Conservation (phyloP, 2,329 filamentous ascomycete species). For the Colletotrichum eleusines region DNA sequence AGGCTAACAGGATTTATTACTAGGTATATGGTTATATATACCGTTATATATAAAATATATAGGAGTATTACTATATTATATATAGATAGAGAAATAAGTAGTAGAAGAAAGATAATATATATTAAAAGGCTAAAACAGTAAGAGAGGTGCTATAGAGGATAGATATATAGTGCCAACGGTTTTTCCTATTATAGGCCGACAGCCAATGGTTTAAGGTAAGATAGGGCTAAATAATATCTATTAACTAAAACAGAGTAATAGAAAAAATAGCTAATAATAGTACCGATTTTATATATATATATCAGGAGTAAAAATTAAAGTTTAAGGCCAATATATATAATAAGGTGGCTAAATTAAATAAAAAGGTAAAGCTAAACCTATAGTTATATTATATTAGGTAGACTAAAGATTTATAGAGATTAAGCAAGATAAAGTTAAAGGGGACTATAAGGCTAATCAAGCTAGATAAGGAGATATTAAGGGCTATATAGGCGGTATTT, state of each 20-base stretch:
- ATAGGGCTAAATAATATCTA: background rate
- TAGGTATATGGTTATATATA: too few species aligned
- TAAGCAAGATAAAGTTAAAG: too few species aligned
- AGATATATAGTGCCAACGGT: background rate
- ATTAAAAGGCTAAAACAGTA: background rate
- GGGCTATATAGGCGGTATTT: too few species aligned
- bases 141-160: background rate
- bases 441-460: too few species aligned
- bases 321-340: too few species aligned
- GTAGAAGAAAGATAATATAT: too few species aligned
- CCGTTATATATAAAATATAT: too few species aligned
- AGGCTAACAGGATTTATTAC: too few species aligned
- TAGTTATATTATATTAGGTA: background rate
- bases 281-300: background rate
- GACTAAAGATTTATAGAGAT: too few species aligned
- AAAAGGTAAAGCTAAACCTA: background rate
- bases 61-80: too few species aligned
- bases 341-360: background rate
- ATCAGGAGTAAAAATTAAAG: background rate
- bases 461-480: too few species aligned
- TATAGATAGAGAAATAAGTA: too few species aligned
- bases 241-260: background rate
- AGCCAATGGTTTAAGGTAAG: background rate
- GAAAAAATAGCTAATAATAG: background rate
- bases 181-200: background rate